Base-by-base conservation (phyloP, 768 basidiomycete genomes). In the Lactifluus rugatus region DNA sequence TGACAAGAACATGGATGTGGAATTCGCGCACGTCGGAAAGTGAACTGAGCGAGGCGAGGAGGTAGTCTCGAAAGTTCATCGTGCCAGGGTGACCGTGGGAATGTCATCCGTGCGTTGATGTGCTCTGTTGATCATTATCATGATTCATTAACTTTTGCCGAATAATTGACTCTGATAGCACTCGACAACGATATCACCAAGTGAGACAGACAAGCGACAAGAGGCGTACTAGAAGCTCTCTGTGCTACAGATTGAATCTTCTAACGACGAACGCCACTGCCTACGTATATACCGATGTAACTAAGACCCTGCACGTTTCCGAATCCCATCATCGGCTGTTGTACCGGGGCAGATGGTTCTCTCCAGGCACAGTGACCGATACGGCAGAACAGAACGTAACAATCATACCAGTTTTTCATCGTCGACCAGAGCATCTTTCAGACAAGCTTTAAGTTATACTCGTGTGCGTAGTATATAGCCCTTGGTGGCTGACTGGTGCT, bases 1-100 rank as follows among this genome's bases (percentile, higher is more conserved):
- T 82, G 39, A 82, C 75, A 56, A 93, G 82, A 56, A 84, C 82
- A 66, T 92, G 87, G 51, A 92, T 54, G 67, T 89, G 85, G 66
- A 89, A 83, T 60, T 78, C 75, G 49, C 59, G 59, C 21, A 56
- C 49, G 14, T 44, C 54, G 36, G 59, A 36, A 17, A 60, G 59
- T 32, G 21, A 21, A 26, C 26, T 37, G 34, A 54, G 44, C 21
- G 59, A 54, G 23, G 34, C 37, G 54, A 60, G 59, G 54, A 60
- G 48, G 45, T 54, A 32, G 32, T 59, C 53, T 45, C 58, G 58
- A 46, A 60, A 13, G 54, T 31, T 56, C 59, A 56, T 51, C 47
- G 58, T 54, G 53, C 34, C 31, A 21, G 57, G 28, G 13, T 34
- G 9, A 41, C 44, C 57, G 57, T 58, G 57, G 51, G 57, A 58